A percentile compares a stretch with the other conserved stretches of the same genome.
These are phyloP conservation scores for Pythium myriotylum DNA, from an alignment of 352 stramenopile species.

Conservation along the genomic window DNA sequence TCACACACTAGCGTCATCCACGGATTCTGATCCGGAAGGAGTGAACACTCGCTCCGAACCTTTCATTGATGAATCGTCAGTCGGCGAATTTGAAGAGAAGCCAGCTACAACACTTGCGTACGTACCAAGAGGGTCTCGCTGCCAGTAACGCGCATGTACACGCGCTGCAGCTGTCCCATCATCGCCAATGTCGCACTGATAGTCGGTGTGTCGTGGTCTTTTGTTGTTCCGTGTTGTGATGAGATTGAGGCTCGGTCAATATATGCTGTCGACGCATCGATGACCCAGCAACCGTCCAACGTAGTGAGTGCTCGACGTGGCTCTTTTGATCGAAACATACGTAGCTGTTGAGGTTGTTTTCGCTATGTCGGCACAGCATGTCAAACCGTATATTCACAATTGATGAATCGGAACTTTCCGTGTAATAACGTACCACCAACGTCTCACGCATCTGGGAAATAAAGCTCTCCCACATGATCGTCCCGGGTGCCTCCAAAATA, in stretches of 20 bases:
- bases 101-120: not conserved
- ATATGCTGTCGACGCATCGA: slow-evolving; percentile 5
- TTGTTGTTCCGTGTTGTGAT: not conserved
- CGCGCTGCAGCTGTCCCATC: slow-evolving; percentile 35
- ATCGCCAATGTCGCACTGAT: slow-evolving; percentile 33
- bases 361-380: not conserved
- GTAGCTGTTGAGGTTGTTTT: not conserved
- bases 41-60: slow-evolving; percentile 32
- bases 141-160: slow-evolving; percentile 24
- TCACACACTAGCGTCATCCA: slow-evolving; percentile 47
- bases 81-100: not conserved
- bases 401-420: not conserved
- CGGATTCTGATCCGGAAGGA: slow-evolving; percentile 24
- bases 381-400: not conserved
- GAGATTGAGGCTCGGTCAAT: slow-evolving; percentile 1
- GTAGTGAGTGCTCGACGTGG: not conserved
- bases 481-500: slow-evolving; percentile 14
- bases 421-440: slow-evolving; percentile 12
- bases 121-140: slow-evolving; percentile 19
- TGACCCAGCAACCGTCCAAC: slow-evolving; percentile 30
- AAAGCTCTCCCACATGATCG: slow-evolving; percentile 23
- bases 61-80: slow-evolving; percentile 10
- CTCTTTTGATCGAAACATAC: not conserved
- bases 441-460: slow-evolving; percentile 23
- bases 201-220: slow-evolving; percentile 18